Evolutionary conservation across 805 yeast species (phyloP).

Genomic region (Wickerhamiella azymoides): DNA sequence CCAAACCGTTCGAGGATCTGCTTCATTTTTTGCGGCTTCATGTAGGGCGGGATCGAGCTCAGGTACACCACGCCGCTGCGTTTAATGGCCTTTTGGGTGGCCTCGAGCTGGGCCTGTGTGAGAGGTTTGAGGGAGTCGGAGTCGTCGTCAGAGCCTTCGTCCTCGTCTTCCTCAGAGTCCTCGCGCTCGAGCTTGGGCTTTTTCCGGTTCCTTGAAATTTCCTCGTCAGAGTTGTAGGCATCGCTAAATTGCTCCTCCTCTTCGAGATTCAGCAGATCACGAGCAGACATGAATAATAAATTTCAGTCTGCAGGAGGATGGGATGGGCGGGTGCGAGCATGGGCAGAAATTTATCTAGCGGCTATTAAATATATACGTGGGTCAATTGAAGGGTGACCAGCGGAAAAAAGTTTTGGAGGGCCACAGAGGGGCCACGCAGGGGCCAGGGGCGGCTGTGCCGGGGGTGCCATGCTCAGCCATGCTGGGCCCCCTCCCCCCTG

Average conservation of each 20-base stretch:
- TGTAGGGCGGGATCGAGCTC: conserved; percentile 86
- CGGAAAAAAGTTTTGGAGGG: no score
- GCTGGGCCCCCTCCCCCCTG: no score
- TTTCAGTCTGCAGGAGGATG: no score
- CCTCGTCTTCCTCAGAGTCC: conserved; percentile 20
- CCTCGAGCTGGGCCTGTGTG: conserved; percentile 24
- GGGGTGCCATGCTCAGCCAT: no score
- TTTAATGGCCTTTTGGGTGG: conserved; percentile 35
- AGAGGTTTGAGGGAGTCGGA: conserved; percentile 13
- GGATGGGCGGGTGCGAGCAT: no score
- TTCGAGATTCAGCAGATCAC: conserved; percentile 8
- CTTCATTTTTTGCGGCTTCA: conserved; percentile 87
- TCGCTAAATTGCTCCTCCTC: conserved; percentile 19
- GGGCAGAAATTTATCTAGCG: no score
- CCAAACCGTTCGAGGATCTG: conserved; percentile 76
- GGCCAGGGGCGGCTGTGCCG: no score
- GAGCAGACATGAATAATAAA: conserved; percentile 3
- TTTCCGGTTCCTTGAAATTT: conserved; percentile 3
- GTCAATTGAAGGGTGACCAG: no score
- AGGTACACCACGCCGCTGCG: conserved; percentile 88
- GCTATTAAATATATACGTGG: no score
- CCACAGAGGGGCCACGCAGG: no score
- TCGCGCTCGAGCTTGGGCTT: conserved; percentile 6
- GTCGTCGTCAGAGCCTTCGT: conserved; percentile 17
- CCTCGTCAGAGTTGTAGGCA: conserved; percentile 15